A percentile compares a stretch with the other conserved stretches of the same genome.
phyloP scores from a whole-genome alignment of 106 monocot genomes.

The Iris macrosiphon region DNA sequence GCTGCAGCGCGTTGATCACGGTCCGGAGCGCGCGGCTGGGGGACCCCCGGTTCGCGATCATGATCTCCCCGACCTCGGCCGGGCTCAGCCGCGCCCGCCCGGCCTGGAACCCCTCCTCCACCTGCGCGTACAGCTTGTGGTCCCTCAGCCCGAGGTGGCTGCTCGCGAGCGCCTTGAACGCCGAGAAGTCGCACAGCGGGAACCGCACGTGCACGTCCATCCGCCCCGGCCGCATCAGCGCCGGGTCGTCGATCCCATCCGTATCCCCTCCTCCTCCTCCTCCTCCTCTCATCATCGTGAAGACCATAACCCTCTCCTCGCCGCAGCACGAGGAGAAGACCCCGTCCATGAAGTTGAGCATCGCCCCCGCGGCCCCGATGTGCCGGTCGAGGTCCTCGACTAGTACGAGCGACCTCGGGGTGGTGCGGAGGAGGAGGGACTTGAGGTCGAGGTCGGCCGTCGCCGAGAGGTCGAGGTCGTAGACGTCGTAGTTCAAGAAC shows the following conservation, averaged over 20 bases:
- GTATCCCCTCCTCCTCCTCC: background rate
- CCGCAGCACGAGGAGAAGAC: conserved; percentile 66
- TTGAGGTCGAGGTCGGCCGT: conserved; percentile 12
- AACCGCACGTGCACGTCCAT: conserved; percentile 58
- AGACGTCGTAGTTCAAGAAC: conserved; percentile 57
- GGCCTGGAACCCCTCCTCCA: conserved; percentile 59
- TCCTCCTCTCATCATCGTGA: conserved; percentile 36
- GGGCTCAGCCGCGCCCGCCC: conserved; percentile 35
- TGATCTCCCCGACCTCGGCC: conserved; percentile 67
- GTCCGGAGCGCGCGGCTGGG: conserved; percentile 58
- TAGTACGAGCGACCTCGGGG: conserved; percentile 52
- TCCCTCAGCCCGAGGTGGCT: conserved; percentile 58
- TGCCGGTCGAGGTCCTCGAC: conserved; percentile 62
- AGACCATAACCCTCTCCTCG: conserved; percentile 73
- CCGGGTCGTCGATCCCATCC: conserved; percentile 23
- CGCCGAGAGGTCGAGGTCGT: conserved; percentile 55
- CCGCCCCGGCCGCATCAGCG: conserved; percentile 41
- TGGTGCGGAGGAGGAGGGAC: conserved; percentile 39
- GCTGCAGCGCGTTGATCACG: conserved; percentile 41
- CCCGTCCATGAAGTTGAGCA: conserved; percentile 59
- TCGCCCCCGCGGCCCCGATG: conserved; percentile 9
- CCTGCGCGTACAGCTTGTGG: conserved; percentile 62
- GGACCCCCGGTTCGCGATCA: conserved; percentile 55
- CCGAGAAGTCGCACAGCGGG: conserved; percentile 59
- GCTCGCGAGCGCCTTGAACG: conserved; percentile 58